These are phyloP conservation scores for Kwoniella europaea DNA, from an alignment of 768 basidiomycete species.

Conservation along the genomic window DNA sequence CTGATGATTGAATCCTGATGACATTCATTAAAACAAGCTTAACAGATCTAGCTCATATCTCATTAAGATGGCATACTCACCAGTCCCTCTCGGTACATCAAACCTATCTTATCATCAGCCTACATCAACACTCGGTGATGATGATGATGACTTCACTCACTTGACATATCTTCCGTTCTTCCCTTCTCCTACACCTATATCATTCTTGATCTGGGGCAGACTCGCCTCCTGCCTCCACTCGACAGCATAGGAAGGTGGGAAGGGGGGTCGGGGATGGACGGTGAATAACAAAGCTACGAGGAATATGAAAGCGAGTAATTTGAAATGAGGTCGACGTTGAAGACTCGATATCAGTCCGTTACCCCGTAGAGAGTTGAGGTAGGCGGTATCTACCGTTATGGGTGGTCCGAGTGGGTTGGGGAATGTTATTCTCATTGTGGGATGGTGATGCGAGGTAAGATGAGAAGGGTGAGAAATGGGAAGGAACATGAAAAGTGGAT, in stretches of 20 bases:
- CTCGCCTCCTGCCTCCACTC: slow-evolving; percentile 43
- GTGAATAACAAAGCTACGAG: slow-evolving; percentile 25
- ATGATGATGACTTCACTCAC: slow-evolving; percentile 23
- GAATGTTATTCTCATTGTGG: slow-evolving; percentile 28
- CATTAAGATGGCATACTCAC: slow-evolving; percentile 16
- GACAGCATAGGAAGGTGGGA: slow-evolving; percentile 46
- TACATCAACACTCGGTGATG: too few species aligned
- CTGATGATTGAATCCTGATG: slow-evolving; percentile 53
- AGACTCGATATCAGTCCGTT: slow-evolving; percentile 9
- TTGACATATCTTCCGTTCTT: slow-evolving; percentile 45
- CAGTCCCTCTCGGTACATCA: slow-evolving; percentile 52
- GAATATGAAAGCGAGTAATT: slow-evolving; percentile 26
- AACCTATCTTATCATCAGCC: slow-evolving; percentile 35
- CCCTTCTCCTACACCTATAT: slow-evolving; percentile 33
- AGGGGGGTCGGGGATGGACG: slow-evolving; percentile 43
- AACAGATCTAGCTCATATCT: not conserved
- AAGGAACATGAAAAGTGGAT: not conserved
- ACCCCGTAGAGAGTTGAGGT: not conserved
- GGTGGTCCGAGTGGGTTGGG: slow-evolving; percentile 39
- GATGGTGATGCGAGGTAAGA: not conserved
- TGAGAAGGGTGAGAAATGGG: not conserved
- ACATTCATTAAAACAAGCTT: not conserved
- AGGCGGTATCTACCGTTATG: slow-evolving; percentile 27
- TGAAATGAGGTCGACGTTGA: slow-evolving; percentile 21
- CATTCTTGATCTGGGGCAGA: slow-evolving; percentile 28